Evolutionary conservation across 345 rosid species (phyloP).

Genomic region (Ceriops decandra): DNA sequence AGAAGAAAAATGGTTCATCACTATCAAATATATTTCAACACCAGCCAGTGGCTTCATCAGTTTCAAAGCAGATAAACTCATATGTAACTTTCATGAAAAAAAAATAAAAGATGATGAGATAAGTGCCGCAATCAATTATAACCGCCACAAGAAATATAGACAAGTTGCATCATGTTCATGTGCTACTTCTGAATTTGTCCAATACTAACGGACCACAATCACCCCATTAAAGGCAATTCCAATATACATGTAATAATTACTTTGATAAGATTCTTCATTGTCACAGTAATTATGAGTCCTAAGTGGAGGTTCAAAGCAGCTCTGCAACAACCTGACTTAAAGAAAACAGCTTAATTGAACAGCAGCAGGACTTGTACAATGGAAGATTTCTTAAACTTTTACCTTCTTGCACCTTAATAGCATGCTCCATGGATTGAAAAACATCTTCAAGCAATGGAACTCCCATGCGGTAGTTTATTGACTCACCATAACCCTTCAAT

Average conservation of each 20-base stretch:
- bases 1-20: not conserved
- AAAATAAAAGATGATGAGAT: not conserved
- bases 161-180: not conserved
- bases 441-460: constrained; percentile 83
- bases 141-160: not conserved
- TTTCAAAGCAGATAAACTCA: not conserved
- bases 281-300: not conserved
- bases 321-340: not conserved
- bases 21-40: not conserved
- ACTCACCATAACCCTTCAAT: constrained; percentile 80
- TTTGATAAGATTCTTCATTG: not conserved
- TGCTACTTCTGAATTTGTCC: not conserved
- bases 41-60: not conserved
- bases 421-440: constrained; percentile 80
- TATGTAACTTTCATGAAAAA: not conserved
- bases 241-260: not conserved
- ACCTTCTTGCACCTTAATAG: constrained; percentile 80
- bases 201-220: not conserved
- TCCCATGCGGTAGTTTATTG: constrained; percentile 87
- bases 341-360: not conserved
- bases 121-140: not conserved
- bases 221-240: not conserved
- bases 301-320: not conserved
- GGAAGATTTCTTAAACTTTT: constrained; percentile 12
- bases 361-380: not conserved